These are phyloP conservation scores for Ophiostoma triangulosporum DNA, from an alignment of 2,329 filamentous ascomycete species.

Conservation along the genomic window DNA sequence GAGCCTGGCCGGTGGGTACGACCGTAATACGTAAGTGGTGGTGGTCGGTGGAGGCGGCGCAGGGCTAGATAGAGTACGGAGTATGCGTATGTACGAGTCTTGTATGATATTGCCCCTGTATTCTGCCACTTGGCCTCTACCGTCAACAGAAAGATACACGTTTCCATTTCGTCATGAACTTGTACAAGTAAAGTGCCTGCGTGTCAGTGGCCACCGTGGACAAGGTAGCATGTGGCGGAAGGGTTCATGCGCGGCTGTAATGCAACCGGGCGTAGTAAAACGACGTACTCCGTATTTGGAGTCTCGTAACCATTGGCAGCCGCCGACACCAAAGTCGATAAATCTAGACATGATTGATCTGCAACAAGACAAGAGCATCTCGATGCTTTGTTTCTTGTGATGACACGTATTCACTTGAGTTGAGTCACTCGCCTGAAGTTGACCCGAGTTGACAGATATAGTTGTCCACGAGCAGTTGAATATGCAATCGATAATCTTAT, in stretches of 20 bases:
- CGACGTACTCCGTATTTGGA: no score
- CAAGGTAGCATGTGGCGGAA: background rate
- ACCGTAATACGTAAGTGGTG: background rate
- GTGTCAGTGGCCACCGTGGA: background rate
- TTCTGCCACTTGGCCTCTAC: slow-evolving; percentile 14
- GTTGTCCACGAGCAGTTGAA: no score
- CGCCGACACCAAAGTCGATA: no score
- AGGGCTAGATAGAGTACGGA: background rate
- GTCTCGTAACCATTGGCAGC: no score
- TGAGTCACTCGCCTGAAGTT: background rate
- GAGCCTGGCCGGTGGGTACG: slow-evolving; percentile 1
- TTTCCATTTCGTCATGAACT: background rate
- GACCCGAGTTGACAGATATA: background rate
- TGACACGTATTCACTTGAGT: background rate
- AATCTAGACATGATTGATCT: no score
- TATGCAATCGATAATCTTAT: no score
- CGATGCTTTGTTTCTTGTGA: background rate
- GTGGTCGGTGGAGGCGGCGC: background rate
- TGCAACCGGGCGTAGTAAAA: no score
- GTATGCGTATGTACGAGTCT: no score
- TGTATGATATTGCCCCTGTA: background rate
- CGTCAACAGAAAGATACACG: background rate
- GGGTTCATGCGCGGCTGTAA: no score
- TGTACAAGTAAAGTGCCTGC: no score
- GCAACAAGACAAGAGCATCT: no score